Base-by-base conservation (phyloP, 257 asterid species). In the Lantana camara region DNA sequence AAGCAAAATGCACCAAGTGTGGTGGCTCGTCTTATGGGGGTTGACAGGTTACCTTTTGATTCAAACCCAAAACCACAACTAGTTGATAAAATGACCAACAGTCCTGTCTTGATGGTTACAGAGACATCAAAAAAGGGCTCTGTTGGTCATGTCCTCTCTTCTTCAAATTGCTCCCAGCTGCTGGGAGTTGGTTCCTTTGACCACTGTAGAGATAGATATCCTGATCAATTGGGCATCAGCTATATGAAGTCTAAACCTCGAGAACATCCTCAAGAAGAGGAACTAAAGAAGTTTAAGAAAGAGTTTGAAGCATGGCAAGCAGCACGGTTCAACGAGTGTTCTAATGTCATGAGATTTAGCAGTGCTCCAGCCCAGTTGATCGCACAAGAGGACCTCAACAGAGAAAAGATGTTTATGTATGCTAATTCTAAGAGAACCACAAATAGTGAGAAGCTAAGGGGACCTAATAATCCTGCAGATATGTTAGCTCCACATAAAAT, bases 261-360 rank as follows among this genome's bases (percentile, higher is more conserved):
- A 50, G 98, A 88, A 73, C 99, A 94, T 69, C 99, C 99, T 71
- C 99, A 94, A 75, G 99, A 94, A 75, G 95, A 83, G 77, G 96
- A 94, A 75, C 79, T 94, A 21, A 95, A 88, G 77, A 94, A 85
- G 83, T 94, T 94, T 47, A 94, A 94, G 89, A 87, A 80, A 76
- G 99, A 94, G 45, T 94, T 94, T 54, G 99, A 83, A 79, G 96
- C 96, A 69, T 90, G 95, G 88, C 97, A 88, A 79, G 74, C 86
- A 40, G 83, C 82, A 54, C 79, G 97, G 46, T 79, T 90, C 45
- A 78, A 78, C 59, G 86, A 87, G 63, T 90, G 95, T 58, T 78
- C 90, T 0, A 80, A 79, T 70, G 63, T 73, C 51, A 73, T 74
- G n/a, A 84, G 81, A 65, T 57, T 66, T 59, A 82, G 75, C 67